Evolutionary conservation across 805 yeast species (phyloP), one percentile per base, ranked within the genome.

Genomic region (Saccharomycopsis malanga): DNA sequence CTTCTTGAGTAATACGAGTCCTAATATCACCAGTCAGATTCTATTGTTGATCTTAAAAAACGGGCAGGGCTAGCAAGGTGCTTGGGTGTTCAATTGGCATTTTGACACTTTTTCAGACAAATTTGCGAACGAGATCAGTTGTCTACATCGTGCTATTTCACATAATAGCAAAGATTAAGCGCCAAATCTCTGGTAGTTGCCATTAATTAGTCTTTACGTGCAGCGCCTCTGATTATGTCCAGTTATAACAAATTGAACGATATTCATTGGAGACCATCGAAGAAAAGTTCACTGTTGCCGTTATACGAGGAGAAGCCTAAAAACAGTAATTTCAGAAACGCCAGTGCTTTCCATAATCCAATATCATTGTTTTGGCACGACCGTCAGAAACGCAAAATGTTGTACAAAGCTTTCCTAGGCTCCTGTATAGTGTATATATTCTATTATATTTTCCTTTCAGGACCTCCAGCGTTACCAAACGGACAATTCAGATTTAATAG

Each of bases 241-340:
- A 32, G 36, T n/a, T 32, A 32, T 32, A 32, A 18, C 17, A 32
- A n/a, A 6, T 7, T 12, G 7, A 32, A 18, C 9, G 44, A 39
- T 20, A 23, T 40, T 21, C 40, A 45, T 34, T 45, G 49, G 49
- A 22, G 40, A 29, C 41, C 49, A 25, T 29, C 38, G 14, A 23
- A 30, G 30, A 36, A 22, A 15, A 34, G 23, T 14, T 17, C 30
- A 24, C 61, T 61, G 14, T 54, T 76, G 46, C 81, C 81, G 2
- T 57, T 71, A 30, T 76, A 76, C 56, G 76, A 76, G 54, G 79
- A 76, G 50, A 77, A 76, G 53, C 78, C 78, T 4, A 25, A 21
- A 18, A 7, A 32, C 36, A 37, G 17, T 22, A 12, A 25, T 18
- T 25, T 39, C 34, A 39, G 25, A 17, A 18, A 25, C 10, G 20